phyloP scores from a whole-genome alignment of 352 stramenopile genomes.

The Pythium sukuiense region DNA sequence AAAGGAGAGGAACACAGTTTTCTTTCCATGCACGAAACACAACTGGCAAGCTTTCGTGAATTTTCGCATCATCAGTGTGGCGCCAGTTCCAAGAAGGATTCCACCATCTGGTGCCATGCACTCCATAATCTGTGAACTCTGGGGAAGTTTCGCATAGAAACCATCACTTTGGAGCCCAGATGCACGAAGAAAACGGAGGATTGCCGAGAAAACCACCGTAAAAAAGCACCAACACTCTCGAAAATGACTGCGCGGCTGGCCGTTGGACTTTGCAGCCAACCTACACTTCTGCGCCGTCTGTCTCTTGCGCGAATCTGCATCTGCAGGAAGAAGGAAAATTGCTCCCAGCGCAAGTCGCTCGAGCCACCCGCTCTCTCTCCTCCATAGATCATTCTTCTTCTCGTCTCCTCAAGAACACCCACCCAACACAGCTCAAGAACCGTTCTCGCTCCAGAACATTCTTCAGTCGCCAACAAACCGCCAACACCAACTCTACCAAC shows the following conservation, averaged over 20 bases:
- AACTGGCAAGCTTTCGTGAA: too few species aligned
- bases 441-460: neutral
- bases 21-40: too few species aligned
- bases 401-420: neutral
- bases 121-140: too few species aligned
- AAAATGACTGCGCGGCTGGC: neutral
- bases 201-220: neutral
- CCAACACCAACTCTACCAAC: too few species aligned
- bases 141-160: neutral
- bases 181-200: neutral
- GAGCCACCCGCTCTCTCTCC: neutral
- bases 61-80: too few species aligned
- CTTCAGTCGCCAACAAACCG: slow-evolving; percentile 1
- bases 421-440: neutral
- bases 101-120: too few species aligned
- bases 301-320: slow-evolving; percentile 11
- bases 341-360: slow-evolving; percentile 1
- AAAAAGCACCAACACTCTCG: neutral
- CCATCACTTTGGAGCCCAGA: neutral
- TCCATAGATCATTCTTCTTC: slow-evolving; percentile 13
- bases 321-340: slow-evolving; percentile 4
- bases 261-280: slow-evolving; percentile 6
- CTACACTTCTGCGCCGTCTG: slow-evolving; percentile 26
- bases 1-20: too few species aligned
- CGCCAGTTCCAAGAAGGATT: too few species aligned